Percentiles rank a stretch among this genome's conserved stretches.
These are phyloP conservation scores for Babesia divergens DNA, from an alignment of 169 alveolate genomes.

Conservation along the genomic window DNA sequence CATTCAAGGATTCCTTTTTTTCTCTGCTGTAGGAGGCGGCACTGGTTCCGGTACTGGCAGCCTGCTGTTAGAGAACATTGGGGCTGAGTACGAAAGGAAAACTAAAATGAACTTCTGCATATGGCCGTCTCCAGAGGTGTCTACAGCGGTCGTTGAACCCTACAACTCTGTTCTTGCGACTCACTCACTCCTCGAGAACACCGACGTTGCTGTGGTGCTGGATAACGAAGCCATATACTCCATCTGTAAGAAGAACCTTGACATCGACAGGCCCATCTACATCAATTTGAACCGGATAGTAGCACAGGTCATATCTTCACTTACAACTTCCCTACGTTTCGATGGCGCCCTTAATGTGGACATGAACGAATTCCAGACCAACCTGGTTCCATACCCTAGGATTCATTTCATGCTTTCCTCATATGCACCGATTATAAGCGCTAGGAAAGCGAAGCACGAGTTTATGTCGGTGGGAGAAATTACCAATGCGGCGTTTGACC, in stretches of 20 bases:
- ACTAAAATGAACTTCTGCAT: slow-evolving; percentile 90
- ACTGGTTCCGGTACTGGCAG: slow-evolving; percentile 96
- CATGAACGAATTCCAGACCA: slow-evolving; percentile 92
- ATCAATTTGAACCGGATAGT: slow-evolving; percentile 91
- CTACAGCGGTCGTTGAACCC: slow-evolving; percentile 94
- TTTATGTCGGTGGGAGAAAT: slow-evolving; percentile 91
- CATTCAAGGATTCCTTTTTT: slow-evolving; percentile 91
- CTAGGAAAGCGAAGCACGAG: slow-evolving; percentile 93
- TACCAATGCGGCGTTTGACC: slow-evolving; percentile 93
- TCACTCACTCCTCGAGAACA: slow-evolving; percentile 90
- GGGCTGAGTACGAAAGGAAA: slow-evolving; percentile 91
- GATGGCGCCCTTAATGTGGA: slow-evolving; percentile 94
- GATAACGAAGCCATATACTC: slow-evolving; percentile 93
- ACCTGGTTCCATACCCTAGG: slow-evolving; percentile 95
- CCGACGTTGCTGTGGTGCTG: slow-evolving; percentile 92
- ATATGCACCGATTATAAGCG: slow-evolving; percentile 91
- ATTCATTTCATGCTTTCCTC: slow-evolving; percentile 93
- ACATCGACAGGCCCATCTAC: slow-evolving; percentile 89
- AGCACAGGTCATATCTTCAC: slow-evolving; percentile 89
- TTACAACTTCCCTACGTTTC: slow-evolving; percentile 93
- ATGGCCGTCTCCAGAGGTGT: slow-evolving; percentile 91
- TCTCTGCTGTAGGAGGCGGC: slow-evolving; percentile 96
- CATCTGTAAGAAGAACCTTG: slow-evolving; percentile 87
- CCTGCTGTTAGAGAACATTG: slow-evolving; percentile 88
- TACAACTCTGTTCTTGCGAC: slow-evolving; percentile 93